Conservation (phyloP, 1,284 basidiomycete genomes). For the Ceratobasidium sp. region DNA sequence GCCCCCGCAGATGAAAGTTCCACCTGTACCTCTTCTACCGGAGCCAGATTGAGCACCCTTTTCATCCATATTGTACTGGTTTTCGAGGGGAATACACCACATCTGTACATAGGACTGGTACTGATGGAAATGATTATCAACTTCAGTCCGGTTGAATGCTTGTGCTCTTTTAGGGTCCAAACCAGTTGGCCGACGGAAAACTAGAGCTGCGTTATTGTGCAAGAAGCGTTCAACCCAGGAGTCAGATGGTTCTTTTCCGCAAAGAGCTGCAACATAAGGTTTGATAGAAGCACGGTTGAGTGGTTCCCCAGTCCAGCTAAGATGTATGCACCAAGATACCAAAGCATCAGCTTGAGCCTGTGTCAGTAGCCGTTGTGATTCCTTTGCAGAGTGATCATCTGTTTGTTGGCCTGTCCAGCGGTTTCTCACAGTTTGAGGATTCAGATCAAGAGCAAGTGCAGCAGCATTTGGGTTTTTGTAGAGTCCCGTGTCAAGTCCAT, state of each 20-base stretch:
- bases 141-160: conserved; percentile 49
- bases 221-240: conserved; percentile 46
- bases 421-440: too few species aligned
- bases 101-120: conserved; percentile 46
- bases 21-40: conserved; percentile 41
- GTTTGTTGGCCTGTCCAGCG: too few species aligned
- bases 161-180: conserved; percentile 52
- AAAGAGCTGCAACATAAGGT: conserved; percentile 21
- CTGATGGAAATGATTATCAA: conserved; percentile 49
- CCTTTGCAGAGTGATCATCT: too few species aligned
- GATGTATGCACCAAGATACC: conserved; percentile 50
- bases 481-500: too few species aligned
- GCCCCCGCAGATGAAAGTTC: conserved; percentile 40
- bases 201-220: conserved; percentile 50
- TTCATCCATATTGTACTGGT: conserved; percentile 56
- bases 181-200: conserved; percentile 46
- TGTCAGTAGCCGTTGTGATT: conserved; percentile 45
- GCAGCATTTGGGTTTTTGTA: too few species aligned
- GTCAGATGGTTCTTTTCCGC: conserved; percentile 1
- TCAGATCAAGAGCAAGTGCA: too few species aligned
- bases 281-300: conserved; percentile 44
- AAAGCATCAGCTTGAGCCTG: conserved; percentile 49
- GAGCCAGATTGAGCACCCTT: conserved; percentile 56
- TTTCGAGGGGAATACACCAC: conserved; percentile 49
- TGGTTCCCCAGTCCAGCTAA: conserved; percentile 47